Base-by-base conservation (phyloP, 2,329 filamentous ascomycete species). In the Sporothrix schenckii region DNA sequence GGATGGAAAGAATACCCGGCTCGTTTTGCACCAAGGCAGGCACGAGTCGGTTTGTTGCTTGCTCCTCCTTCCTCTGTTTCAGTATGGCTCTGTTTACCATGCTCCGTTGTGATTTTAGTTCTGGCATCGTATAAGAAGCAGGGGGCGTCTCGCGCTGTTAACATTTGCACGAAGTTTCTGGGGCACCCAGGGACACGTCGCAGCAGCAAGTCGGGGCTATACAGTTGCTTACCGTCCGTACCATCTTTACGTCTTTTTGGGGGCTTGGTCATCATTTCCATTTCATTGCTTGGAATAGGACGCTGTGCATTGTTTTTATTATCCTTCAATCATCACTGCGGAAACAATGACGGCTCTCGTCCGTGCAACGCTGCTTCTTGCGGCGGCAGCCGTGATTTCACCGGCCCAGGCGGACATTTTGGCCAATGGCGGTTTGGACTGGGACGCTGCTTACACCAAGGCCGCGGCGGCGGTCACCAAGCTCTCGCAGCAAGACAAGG, bases 401-500 rank as follows among this genome's bases (percentile, higher is more conserved):
- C 63, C 58, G 47, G 56, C 39, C 16, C 50, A 41, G 27, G 72
- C 72, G 4, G 73, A 52, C 27, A n/a, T 34, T 5, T n/a, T 56
- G 58, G 58, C 72, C 70, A 16, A 41, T 66, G 74, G 73, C 21
- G 49, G 73, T 7, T 71, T 70, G 10, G 78, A 80, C 61, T 95
- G 92, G 92, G 83, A 83, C 30, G 83, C 88, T 13, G 91, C 90
- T 69, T 92, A 93, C 77, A 79, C 81, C 60, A 92, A 92, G 77
- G 92, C 92, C 0, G 85, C 87, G 16, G 80, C 85, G 4, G 80
- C 94, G 72, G 86, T 96, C 4, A 83, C 83, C 47, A 86, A 87
- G 77, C 89, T 96, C 83, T 91, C 88, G 13, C 82, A 92, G 60
- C 81, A 87, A 2, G 92, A 95, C 78, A 96, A 95, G 80, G 86